phyloP scores from a whole-genome alignment of 2,329 filamentous ascomycete species.

The Pseudogymnoascus verrucosus region DNA sequence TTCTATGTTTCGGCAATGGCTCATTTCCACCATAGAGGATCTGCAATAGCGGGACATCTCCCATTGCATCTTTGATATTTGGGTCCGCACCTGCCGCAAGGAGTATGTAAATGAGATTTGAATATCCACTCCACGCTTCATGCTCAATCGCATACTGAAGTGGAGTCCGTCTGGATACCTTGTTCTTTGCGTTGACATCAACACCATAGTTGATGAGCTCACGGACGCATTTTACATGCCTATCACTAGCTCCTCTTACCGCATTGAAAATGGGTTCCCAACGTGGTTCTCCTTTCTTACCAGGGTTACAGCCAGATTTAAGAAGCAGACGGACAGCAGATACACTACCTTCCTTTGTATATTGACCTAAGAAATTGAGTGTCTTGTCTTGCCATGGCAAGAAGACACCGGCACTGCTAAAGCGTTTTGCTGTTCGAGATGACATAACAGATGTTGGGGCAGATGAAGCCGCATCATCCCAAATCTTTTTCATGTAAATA shows the following conservation, averaged over 20 bases:
- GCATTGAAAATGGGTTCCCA: constrained; percentile 11
- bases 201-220: constrained; percentile 10
- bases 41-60: constrained; percentile 11
- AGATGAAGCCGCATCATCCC: constrained; percentile 12
- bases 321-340: constrained; percentile 6
- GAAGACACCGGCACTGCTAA: constrained; percentile 10
- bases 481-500: constrained; percentile 12
- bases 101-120: constrained; percentile 12
- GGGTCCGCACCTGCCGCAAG: constrained; percentile 12
- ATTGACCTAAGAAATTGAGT: constrained; percentile 10
- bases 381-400: constrained; percentile 13
- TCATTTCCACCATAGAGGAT: constrained; percentile 7
- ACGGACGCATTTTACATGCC: constrained; percentile 13
- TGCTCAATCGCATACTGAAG: constrained; percentile 13
- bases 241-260: constrained; percentile 11
- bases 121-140: constrained; percentile 11
- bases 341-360: constrained; percentile 10
- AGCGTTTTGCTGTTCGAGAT: constrained; percentile 9
- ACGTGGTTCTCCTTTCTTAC: constrained; percentile 10
- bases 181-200: constrained; percentile 9
- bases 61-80: constrained; percentile 6
- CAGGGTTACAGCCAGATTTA: constrained; percentile 11
- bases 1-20: constrained; percentile 9
- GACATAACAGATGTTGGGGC: constrained; percentile 14
- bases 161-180: constrained; percentile 8